Base-by-base conservation (phyloP, 2,329 filamentous ascomycete genomes). In the Ophiocordyceps polyrhachis-furcata region DNA sequence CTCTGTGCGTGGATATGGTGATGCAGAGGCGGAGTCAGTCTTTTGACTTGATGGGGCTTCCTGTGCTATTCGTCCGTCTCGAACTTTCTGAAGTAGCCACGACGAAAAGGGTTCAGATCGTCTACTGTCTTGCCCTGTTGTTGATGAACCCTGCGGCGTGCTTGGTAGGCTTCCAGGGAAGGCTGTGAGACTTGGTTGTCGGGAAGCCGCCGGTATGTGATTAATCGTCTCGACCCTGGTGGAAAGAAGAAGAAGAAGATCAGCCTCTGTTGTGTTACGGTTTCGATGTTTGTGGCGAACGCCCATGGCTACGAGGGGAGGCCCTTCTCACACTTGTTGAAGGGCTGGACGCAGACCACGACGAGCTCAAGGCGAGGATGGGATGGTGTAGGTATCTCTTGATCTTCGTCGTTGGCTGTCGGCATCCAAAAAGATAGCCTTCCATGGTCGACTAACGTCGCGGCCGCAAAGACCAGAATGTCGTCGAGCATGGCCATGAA, bases 351-450 rank as follows among this genome's bases (percentile, higher is more conserved):
- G 56, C 87, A 94, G 28, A 87, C 74, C 40, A 73, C 78, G 19
- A 87, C 71, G 21, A 89, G 65, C 53, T 82, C 73, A 14, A 98
- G 64, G 46, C 74, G 76, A 0, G 83, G 81, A 58, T 96, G 86
- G 19, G 69, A 71, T 0, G 89, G 89, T 14, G 89, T 72, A 0
- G 76, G 69, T 20, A 94, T 76, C 56, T 89, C 83, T 47, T 81
- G 74, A 42, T 85, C 73, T 53, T 86, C 74, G 52, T 86, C 74
- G 56, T 85, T 87, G 25, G 86, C 81, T 0, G 87, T 93, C 0
- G 91, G 91, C 84, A 96, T 93, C 91, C 91, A 98, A 68, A 98
- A 93, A 8, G 83, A 84, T 11, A 98, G 60, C 25, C 91, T 71
- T 0, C 86, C 91, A 49, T 76, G 64, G 44, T 85, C 79, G 8